Evolutionary conservation across 805 yeast genomes (phyloP), one percentile per base, ranked within the genome.

Genomic region (Candida rishiriensis): DNA sequence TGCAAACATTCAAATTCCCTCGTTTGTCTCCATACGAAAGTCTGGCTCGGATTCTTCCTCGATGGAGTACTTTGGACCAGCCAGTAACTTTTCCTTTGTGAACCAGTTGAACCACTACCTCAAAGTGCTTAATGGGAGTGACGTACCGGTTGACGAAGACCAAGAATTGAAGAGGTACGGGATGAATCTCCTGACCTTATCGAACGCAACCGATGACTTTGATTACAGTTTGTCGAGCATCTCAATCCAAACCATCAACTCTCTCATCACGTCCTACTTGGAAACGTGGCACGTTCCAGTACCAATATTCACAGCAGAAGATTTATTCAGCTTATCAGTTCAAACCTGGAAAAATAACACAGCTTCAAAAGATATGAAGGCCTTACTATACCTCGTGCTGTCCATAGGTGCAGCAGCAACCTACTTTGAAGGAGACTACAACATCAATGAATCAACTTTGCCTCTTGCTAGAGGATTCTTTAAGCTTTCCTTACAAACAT

Each of bases 21-120:
- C 31, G 10, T 41, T 47, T 18, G n/a, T 43, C 10, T 47, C 50
- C 7, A 39, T 36, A 2, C 34, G 41, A 8, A 47, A 41, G 15
- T 47, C 48, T 8, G 38, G 40, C 21, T 31, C 29, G 3, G 41
- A 47, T n/a, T 38, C 38, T 11, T 46, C 48, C 3, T 28, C 48
- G 3, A 37, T 48, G 45, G 58, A 56, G 36, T 56, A 54, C 34
- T 56, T 53, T 52, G 61, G 61, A 4, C 51, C 61, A 6, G 52
- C 58, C 7, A 50, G 56, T 42, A 57, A 57, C 35, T 51, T 49
- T 30, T 48, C 59, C 7, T 55, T 56, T 47, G 57, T 56, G 12
- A 56, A 49, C 34, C 59, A 56, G 26, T 38, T 56, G 36, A 54
- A 56, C 40, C 50, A 54, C 35, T 52, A 50, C 31, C 34, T 56